Percentiles rank a stretch among this genome's conserved stretches.
Conservation (phyloP, 2,329 filamentous ascomycete genomes). For the Sporothrix curviconia region DNA sequence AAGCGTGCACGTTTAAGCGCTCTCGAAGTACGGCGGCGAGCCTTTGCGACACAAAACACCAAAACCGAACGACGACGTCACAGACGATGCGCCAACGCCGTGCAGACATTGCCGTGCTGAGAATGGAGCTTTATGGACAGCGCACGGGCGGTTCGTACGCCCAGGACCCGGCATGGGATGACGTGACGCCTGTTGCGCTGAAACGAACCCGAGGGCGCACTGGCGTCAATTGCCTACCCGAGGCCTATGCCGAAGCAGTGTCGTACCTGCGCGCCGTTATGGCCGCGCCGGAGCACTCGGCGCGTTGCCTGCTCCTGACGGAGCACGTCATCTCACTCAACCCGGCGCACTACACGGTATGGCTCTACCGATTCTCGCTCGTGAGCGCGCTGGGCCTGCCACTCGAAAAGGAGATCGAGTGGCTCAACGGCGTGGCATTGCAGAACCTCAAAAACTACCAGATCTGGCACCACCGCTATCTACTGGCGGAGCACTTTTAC, state of each 20-base stretch:
- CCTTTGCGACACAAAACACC: constrained; percentile 36
- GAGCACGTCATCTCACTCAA: constrained; percentile 89
- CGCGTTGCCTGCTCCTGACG: constrained; percentile 72
- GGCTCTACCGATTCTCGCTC: constrained; percentile 85
- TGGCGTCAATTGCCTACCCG: constrained; percentile 88
- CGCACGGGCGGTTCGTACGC: constrained; percentile 47
- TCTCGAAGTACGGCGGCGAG: constrained; percentile 38
- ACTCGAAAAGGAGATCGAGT: constrained; percentile 66
- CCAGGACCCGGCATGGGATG: constrained; percentile 71
- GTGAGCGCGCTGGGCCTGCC: constrained; percentile 60
- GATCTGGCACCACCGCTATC: constrained; percentile 77
- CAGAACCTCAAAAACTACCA: constrained; percentile 96
- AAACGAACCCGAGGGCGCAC: constrained; percentile 74
- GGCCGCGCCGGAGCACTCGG: constrained; percentile 76
- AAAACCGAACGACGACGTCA: constrained; percentile 32
- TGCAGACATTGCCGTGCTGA: constrained; percentile 44
- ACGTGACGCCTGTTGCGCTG: constrained; percentile 74
- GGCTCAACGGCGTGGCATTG: constrained; percentile 79
- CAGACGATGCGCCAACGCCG: constrained; percentile 42
- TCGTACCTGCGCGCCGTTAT: constrained; percentile 91
- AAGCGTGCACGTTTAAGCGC: constrained; percentile 38
- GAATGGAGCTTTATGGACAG: constrained; percentile 47
- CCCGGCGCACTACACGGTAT: constrained; percentile 96
- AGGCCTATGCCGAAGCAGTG: constrained; percentile 86
- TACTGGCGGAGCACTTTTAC: constrained; percentile 55